phyloP scores from a whole-genome alignment of 768 basidiomycete genomes.

The Lenzites betulinus region DNA sequence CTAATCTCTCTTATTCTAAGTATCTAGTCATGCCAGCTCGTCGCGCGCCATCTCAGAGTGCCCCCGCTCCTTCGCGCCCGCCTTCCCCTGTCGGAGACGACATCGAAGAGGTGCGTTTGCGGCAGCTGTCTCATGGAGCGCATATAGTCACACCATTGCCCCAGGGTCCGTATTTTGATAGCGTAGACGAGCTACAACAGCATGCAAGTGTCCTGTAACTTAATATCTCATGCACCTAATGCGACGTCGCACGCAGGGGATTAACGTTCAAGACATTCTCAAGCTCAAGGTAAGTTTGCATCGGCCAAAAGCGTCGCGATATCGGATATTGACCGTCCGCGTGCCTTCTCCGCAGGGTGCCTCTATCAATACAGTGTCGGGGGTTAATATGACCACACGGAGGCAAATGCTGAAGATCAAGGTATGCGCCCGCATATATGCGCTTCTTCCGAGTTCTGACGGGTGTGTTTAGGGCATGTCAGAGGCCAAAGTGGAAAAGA shows the following conservation, averaged over 20 bases:
- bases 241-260: constrained; percentile 57
- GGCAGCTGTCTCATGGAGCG: background rate
- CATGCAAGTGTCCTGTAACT: constrained; percentile 48
- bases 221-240: background rate
- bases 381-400: constrained; percentile 89
- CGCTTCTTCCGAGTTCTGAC: constrained; percentile 4
- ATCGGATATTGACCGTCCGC: background rate
- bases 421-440: constrained; percentile 41
- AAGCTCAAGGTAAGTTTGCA: constrained; percentile 91
- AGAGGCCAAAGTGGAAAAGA: constrained; percentile 97
- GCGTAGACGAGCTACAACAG: constrained; percentile 82
- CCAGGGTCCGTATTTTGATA: constrained; percentile 69
- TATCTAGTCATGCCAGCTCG: constrained; percentile 35
- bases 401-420: constrained; percentile 93
- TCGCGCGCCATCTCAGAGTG: constrained; percentile 49
- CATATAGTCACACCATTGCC: background rate
- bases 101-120: constrained; percentile 42
- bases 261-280: constrained; percentile 92
- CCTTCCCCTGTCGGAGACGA: constrained; percentile 47
- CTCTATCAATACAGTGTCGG: constrained; percentile 82
- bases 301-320: constrained; percentile 11
- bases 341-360: constrained; percentile 50
- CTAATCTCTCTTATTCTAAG: background rate
- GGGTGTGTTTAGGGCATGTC: constrained; percentile 78
- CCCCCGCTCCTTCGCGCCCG: constrained; percentile 50